phyloP scores from a whole-genome alignment of 371 early-diverging fungal species.

The Mortierella sp. region DNA sequence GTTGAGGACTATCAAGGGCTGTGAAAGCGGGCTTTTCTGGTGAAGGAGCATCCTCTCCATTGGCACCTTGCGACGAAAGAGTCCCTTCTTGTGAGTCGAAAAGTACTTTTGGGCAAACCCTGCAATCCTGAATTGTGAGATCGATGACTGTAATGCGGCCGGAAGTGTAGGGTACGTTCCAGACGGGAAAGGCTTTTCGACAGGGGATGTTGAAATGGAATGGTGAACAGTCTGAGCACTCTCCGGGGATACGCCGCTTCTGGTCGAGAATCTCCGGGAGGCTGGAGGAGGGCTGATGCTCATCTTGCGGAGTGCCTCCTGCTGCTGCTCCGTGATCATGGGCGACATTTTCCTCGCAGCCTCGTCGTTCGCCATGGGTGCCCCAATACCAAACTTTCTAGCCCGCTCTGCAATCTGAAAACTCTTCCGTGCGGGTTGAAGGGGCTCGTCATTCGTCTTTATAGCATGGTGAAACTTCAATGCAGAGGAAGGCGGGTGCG shows the following conservation, averaged over 20 bases:
- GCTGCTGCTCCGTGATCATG: conserved; percentile 56
- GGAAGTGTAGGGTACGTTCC: conserved; percentile 64
- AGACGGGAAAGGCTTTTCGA: neutral
- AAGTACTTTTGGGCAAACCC: conserved; percentile 95
- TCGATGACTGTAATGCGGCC: conserved; percentile 74
- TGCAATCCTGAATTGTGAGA: conserved; percentile 88
- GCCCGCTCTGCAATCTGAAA: conserved; percentile 60
- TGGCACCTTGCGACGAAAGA: conserved; percentile 89
- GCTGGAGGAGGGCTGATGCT: conserved; percentile 41
- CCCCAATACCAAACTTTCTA: conserved; percentile 62
- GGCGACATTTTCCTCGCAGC: conserved; percentile 57
- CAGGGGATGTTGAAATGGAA: neutral
- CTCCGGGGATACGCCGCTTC: neutral
- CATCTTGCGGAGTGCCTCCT: conserved; percentile 55
- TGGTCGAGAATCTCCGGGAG: neutral
- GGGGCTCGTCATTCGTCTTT: conserved; percentile 1
- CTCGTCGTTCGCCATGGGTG: conserved; percentile 63
- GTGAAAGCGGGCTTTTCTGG: conserved; percentile 82
- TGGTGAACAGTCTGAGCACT: neutral
- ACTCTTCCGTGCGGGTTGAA: conserved; percentile 57
- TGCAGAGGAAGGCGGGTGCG: conserved; percentile 27
- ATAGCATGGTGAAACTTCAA: conserved; percentile 1
- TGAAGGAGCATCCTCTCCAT: conserved; percentile 88
- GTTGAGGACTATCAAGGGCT: conserved; percentile 86
- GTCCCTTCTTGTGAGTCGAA: conserved; percentile 88